Evolutionary conservation across 768 basidiomycete species (phyloP).

Genomic region (Mycena albidolilacea): DNA sequence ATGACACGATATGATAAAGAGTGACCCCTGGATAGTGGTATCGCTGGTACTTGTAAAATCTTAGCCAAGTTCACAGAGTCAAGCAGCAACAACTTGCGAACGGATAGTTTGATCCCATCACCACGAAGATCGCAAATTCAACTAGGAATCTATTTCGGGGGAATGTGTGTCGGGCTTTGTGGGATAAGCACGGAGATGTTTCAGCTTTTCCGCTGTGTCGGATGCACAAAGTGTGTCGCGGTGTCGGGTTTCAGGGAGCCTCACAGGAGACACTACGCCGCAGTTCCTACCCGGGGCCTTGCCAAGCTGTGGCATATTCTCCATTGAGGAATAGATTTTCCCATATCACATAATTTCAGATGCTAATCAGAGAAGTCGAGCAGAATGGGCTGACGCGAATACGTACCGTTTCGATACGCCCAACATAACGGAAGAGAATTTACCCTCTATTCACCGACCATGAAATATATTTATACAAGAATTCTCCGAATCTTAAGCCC

Average conservation of each 20-base stretch:
- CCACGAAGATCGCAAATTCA: no score
- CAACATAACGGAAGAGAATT: constrained; percentile 2
- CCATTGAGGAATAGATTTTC: constrained; percentile 4
- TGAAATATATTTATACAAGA: constrained; percentile 4
- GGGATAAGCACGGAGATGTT: not conserved
- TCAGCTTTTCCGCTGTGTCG: not conserved
- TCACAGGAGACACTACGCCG: no score
- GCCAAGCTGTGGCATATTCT: no score
- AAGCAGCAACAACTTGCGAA: no score
- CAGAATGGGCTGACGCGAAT: constrained; percentile 19
- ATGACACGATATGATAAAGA: not conserved
- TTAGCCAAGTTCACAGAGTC: no score
- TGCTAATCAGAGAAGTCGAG: constrained; percentile 1
- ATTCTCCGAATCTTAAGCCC: constrained; percentile 8
- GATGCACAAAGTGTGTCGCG: no score
- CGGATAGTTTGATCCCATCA: no score
- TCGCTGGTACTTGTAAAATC: not conserved
- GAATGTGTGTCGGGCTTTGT: not conserved
- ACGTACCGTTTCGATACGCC: constrained; percentile 9
- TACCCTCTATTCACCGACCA: constrained; percentile 3
- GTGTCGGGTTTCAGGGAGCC: no score
- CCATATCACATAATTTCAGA: constrained; percentile 13
- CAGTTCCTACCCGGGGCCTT: no score
- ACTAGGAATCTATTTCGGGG: no score
- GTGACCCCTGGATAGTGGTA: not conserved